Conservation (phyloP, 345 rosid genomes). For the Excoecaria cochinchinensis region DNA sequence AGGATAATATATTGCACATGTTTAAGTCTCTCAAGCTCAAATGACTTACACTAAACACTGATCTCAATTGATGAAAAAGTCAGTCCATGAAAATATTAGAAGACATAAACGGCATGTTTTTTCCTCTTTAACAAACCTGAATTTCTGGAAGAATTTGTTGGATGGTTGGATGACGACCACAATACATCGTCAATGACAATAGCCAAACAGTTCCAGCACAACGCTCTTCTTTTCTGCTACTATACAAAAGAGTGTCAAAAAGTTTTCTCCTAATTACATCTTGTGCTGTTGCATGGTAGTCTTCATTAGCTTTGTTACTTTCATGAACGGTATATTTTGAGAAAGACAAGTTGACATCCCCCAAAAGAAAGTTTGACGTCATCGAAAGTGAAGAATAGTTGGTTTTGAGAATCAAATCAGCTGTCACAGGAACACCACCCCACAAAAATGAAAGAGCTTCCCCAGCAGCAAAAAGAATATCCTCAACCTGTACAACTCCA, state of each 20-base stretch:
- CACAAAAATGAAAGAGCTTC: constrained; percentile 91
- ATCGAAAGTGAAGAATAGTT: constrained; percentile 82
- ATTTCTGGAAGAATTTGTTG: constrained; percentile 92
- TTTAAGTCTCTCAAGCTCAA: neutral
- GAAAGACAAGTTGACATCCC: constrained; percentile 55
- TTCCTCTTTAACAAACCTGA: constrained; percentile 57
- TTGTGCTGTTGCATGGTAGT: constrained; percentile 50
- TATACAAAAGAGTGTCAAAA: constrained; percentile 78
- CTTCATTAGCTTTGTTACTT: constrained; percentile 46
- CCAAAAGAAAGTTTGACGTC: constrained; percentile 82
- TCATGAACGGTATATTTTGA: constrained; percentile 38
- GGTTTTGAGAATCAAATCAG: constrained; percentile 84
- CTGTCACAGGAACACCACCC: constrained; percentile 90
- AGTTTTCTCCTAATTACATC: constrained; percentile 68
- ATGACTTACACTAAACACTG: neutral
- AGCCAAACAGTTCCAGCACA: constrained; percentile 98
- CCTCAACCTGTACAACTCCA: constrained; percentile 75
- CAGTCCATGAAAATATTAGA: neutral
- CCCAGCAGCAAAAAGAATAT: constrained; percentile 91
- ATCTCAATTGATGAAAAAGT: neutral
- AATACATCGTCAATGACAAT: constrained; percentile 83
- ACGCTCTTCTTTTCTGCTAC: constrained; percentile 92
- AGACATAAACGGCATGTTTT: constrained; percentile 7
- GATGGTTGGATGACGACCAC: constrained; percentile 79
- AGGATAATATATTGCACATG: too few species aligned